Evolutionary conservation across 1,284 basidiomycete species (phyloP).

Genomic region (Cryptococcus sp.): DNA sequence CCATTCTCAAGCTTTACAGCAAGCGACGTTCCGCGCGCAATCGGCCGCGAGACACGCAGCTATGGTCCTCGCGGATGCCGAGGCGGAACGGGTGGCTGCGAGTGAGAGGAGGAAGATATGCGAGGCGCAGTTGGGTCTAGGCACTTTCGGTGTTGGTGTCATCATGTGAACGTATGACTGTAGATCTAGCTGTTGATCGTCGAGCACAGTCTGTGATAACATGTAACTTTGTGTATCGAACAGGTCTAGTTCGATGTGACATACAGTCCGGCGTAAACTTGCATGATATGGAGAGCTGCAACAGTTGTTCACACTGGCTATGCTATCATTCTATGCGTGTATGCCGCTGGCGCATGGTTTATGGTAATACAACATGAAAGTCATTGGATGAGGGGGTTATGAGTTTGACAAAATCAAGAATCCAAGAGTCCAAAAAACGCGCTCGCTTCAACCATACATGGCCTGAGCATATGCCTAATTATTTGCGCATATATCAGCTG

Average conservation of each 20-base stretch:
- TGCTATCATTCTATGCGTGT: background rate
- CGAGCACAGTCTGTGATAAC: too few species aligned
- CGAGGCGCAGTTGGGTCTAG: constrained; percentile 30
- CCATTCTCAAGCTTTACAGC: constrained; percentile 18
- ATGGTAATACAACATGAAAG: background rate
- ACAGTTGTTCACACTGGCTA: background rate
- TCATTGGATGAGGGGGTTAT: too few species aligned
- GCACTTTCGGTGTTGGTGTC: constrained; percentile 27
- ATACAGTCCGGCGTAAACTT: background rate
- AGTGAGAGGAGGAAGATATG: constrained; percentile 36
- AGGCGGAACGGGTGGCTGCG: constrained; percentile 42
- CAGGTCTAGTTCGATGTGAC: background rate
- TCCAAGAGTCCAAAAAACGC: background rate
- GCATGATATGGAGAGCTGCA: background rate
- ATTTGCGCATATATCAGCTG: too few species aligned
- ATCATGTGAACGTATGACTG: constrained; percentile 5
- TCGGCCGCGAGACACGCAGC: constrained; percentile 32
- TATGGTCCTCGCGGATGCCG: constrained; percentile 43
- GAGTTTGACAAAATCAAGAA: background rate
- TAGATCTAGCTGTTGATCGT: background rate
- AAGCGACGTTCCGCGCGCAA: constrained; percentile 27
- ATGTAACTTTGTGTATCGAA: background rate
- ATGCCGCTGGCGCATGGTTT: background rate
- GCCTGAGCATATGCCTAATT: constrained; percentile 18
- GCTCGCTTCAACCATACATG: constrained; percentile 13